Conservation (phyloP, 345 rosid genomes). For the Luvunga scandens region DNA sequence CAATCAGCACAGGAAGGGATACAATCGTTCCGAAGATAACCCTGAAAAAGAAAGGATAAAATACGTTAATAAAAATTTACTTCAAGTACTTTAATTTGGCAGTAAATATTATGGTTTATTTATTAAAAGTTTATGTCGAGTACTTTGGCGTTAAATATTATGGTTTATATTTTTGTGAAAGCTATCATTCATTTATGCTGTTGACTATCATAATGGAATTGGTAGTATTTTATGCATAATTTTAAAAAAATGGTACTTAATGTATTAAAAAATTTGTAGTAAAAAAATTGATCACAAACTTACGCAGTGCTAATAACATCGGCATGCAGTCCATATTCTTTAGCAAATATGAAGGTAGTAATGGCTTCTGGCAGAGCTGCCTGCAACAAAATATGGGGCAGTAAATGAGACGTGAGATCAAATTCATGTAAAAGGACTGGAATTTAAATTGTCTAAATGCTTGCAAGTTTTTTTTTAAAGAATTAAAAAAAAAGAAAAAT, state of each 20-base stretch:
- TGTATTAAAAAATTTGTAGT: background rate
- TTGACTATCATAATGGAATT: too few relatives aligned
- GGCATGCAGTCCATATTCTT: conserved; percentile 75
- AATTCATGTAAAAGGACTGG: background rate
- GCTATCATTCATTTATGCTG: too few relatives aligned
- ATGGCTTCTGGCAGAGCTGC: conserved; percentile 82
- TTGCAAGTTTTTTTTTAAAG: too few relatives aligned
- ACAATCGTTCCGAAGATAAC: conserved; percentile 74
- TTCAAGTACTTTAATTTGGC: background rate
- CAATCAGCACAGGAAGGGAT: conserved; percentile 62
- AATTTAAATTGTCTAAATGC: too few relatives aligned
- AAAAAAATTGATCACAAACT: conserved; percentile 18
- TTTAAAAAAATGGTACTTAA: too few relatives aligned
- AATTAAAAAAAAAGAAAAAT: too few relatives aligned
- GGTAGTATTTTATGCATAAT: too few relatives aligned
- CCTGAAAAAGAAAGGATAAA: conserved; percentile 29
- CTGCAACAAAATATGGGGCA: conserved; percentile 24
- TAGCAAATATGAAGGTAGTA: conserved; percentile 69
- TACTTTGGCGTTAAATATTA: too few relatives aligned
- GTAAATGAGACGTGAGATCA: too few relatives aligned
- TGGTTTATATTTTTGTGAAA: too few relatives aligned
- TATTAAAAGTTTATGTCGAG: too few relatives aligned
- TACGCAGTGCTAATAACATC: conserved; percentile 87
- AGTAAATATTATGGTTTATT: too few relatives aligned
- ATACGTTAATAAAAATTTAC: background rate